These are phyloP conservation scores for Begonia loranthoides DNA, from an alignment of 306 rosid genomes.

Conservation along the genomic window DNA sequence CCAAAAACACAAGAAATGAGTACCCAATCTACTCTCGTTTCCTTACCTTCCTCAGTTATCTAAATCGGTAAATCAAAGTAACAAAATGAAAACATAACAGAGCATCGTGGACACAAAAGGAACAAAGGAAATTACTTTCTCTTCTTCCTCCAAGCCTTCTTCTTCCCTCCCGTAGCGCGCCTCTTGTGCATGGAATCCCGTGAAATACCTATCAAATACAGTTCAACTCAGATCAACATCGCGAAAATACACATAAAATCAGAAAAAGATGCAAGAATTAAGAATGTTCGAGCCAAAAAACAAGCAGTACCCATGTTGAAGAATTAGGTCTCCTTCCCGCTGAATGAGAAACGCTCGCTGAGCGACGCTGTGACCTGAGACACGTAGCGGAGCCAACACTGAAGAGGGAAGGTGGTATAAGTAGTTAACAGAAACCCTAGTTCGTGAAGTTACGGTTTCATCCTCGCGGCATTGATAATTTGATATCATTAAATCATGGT, in stretches of 20 bases:
- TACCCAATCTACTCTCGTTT: no score
- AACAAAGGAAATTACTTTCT: conserved; percentile 20
- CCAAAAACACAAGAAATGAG: no score
- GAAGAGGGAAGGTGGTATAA: no score
- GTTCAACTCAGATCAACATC: not conserved
- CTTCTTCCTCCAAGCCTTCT: conserved; percentile 47
- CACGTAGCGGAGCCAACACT: not conserved
- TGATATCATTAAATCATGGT: no score
- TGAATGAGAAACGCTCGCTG: not conserved
- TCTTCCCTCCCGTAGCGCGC: conserved; percentile 41
- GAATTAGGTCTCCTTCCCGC: not conserved
- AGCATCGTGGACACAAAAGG: no score
- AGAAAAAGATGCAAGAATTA: not conserved
- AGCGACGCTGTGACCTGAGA: not conserved
- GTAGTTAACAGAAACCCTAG: no score
- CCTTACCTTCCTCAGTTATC: no score
- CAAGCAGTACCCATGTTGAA: not conserved
- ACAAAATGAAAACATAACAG: no score
- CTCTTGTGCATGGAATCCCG: conserved; percentile 52
- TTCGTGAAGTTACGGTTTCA: no score
- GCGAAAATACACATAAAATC: not conserved
- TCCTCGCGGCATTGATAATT: no score
- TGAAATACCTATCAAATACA: conserved; percentile 28
- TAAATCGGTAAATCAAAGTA: no score
- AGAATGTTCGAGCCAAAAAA: not conserved